Conservation (phyloP, 140 eudicot species). For the Oenanthe javanica region DNA sequence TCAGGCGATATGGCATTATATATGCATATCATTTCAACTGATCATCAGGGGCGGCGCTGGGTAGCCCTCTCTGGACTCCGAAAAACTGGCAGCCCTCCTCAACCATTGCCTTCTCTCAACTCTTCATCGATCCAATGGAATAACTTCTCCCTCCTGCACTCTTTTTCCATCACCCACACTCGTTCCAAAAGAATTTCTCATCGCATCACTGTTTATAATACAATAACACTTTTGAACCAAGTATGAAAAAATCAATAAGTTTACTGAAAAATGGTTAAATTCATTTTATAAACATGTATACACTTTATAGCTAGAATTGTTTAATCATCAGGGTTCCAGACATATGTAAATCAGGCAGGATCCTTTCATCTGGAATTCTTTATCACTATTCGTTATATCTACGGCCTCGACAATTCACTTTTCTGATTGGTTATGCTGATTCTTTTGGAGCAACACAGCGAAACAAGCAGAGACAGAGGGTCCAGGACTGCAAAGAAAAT, state of each 20-base stretch:
- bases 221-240: neutral
- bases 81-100: neutral
- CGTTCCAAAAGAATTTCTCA: no score
- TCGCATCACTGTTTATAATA: neutral
- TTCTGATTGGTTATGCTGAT: neutral
- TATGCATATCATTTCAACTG: no score
- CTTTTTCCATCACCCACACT: neutral
- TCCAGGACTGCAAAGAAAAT: neutral
- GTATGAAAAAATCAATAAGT: neutral
- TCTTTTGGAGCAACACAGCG: neutral
- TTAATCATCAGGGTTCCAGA: neutral
- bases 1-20: no score
- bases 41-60: no score
- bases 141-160: neutral
- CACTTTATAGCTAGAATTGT: neutral
- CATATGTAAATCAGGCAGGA: neutral
- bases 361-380: neutral
- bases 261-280: neutral
- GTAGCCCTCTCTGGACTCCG: neutral
- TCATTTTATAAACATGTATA: neutral
- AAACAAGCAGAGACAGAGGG: neutral
- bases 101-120: neutral
- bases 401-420: neutral
- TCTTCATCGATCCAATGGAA: neutral
- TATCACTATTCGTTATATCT: neutral